Evolutionary conservation across 148 eudicot species (phyloP).

Genomic region (Polygonum aviculare): DNA sequence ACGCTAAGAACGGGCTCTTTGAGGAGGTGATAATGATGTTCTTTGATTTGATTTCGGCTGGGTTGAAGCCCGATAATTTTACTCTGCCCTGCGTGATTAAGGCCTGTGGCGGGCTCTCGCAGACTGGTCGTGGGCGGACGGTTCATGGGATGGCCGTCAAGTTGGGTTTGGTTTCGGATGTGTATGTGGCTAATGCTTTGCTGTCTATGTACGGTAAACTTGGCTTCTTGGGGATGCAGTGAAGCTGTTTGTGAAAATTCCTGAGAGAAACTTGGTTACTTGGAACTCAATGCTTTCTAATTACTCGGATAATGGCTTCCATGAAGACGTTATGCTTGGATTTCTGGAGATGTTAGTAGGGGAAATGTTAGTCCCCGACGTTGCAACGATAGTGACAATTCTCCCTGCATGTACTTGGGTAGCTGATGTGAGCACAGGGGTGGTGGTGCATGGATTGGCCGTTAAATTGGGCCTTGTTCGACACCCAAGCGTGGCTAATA

Average conservation of each 20-base stretch:
- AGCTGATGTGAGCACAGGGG: conserved; percentile 34
- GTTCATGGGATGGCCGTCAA: conserved; percentile 47
- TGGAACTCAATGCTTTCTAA: conserved; percentile 58
- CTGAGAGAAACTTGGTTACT: conserved; percentile 48
- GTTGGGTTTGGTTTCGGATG: conserved; percentile 34
- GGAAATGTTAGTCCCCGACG: conserved; percentile 35
- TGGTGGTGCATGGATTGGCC: conserved; percentile 38
- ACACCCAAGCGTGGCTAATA: conserved; percentile 43
- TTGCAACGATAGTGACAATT: conserved; percentile 45
- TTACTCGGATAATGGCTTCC: conserved; percentile 31
- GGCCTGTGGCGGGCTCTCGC: conserved; percentile 36
- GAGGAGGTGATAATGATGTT: conserved; percentile 31
- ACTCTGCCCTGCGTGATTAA: conserved; percentile 60
- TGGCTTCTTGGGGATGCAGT: conserved; percentile 32
- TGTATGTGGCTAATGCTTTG: conserved; percentile 54
- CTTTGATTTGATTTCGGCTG: conserved; percentile 22
- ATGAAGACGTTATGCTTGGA: conserved; percentile 23
- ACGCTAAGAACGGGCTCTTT: conserved; percentile 38
- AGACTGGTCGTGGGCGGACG: conserved; percentile 26
- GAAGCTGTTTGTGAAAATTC: conserved; percentile 37
- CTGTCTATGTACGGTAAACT: conserved; percentile 46
- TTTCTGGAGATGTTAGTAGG: conserved; percentile 29
- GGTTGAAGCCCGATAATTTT: conserved; percentile 44
- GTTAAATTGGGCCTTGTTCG: conserved; percentile 35
- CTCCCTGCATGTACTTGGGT: conserved; percentile 42